Base-by-base conservation (phyloP, 371 early-diverging fungal genomes). In the Mortierella sp. region DNA sequence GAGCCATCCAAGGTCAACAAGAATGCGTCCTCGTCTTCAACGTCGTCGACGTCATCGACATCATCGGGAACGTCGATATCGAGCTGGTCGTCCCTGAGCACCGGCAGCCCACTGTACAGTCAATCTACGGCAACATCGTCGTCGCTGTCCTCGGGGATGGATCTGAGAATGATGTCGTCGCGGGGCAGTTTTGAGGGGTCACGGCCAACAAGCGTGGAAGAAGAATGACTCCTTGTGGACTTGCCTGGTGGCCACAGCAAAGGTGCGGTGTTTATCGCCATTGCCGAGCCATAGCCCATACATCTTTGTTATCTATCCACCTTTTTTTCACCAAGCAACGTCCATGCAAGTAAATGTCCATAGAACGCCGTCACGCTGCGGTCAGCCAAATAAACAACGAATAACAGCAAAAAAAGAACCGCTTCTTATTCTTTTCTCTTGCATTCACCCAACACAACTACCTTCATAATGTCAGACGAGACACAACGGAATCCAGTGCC, bases 1-100 rank as follows among this genome's bases (percentile, higher is more conserved):
- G 96, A 96, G 77, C 96, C 95, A n/a, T 86, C 91, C 40, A 90
- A 91, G 88, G 34, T 61, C 61, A 76, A 88, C 78, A 90, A 76
- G 73, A 82, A 77, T 48, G 34, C 55, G 48, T 69, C 78, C 8
- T 61, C 78, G 31, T 43, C 57, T 4, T 40, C 75, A n/a, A 19
- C 70, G 11, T 54, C 80, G n/a, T 71, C 72, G 37, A 61, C 76
- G 28, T 14, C 61, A 61, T 34, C 61, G 31, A 28, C 61, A 31
- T 61, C 61, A 34, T 61, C 61, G 31, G 21, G 8, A 31, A 34
- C 61, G 19, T 61, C 61, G 14, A 50, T 50, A 50, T 50, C 50
- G 50, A 50, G 50, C 50, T 50, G 50, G 50, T 50, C 50, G 3
- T 50, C 50, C 14, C 50, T 50, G 26, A 77, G 79, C 71, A 57